These are phyloP conservation scores for Auriscalpium vulgare DNA, from an alignment of 768 basidiomycete species.

Conservation along the genomic window DNA sequence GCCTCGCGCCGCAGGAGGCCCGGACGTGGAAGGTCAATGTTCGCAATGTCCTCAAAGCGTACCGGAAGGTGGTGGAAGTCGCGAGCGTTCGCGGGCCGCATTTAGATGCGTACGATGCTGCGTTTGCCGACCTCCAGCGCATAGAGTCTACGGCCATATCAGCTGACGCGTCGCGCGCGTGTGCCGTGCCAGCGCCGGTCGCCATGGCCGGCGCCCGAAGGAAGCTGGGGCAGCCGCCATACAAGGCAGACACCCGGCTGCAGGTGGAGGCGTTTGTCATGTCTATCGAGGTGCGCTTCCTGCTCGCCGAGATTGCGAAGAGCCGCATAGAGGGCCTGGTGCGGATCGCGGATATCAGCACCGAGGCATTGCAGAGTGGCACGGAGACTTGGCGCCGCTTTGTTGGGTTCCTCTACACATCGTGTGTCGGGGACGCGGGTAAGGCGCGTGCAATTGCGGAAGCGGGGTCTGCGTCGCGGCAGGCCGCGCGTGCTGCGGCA, in stretches of 20 bases:
- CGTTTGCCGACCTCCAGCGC: conserved; percentile 24
- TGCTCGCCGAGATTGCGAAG: conserved; percentile 24
- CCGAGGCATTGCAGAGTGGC: conserved; percentile 1
- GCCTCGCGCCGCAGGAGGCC: conserved; percentile 14
- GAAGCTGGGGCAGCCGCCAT: conserved; percentile 27
- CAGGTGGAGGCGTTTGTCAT: conserved; percentile 27
- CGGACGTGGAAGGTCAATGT: conserved; percentile 19
- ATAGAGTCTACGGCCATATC: conserved; percentile 20
- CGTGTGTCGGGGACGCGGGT: conserved; percentile 19
- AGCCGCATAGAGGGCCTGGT: conserved; percentile 16
- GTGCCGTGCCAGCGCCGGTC: conserved; percentile 19
- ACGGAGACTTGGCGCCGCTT: conserved; percentile 16
- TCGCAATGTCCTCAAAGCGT: conserved; percentile 15
- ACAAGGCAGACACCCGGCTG: conserved; percentile 27
- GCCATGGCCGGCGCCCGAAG: conserved; percentile 22
- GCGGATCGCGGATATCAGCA: neutral
- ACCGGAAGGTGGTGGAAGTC: conserved; percentile 18
- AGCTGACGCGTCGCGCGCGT: conserved; percentile 12
- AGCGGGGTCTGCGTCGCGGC: conserved; percentile 21
- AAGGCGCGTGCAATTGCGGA: conserved; percentile 19
- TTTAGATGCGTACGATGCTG: conserved; percentile 25
- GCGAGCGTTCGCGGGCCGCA: conserved; percentile 24
- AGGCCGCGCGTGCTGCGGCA: conserved; percentile 17
- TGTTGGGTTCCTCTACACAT: conserved; percentile 18
- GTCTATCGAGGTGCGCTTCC: conserved; percentile 27